Percentiles rank a stretch among this genome's conserved stretches.
Evolutionary conservation across 495 filamentous ascomycete genomes (phyloP).

Genomic region (Penicillium silybi): DNA sequence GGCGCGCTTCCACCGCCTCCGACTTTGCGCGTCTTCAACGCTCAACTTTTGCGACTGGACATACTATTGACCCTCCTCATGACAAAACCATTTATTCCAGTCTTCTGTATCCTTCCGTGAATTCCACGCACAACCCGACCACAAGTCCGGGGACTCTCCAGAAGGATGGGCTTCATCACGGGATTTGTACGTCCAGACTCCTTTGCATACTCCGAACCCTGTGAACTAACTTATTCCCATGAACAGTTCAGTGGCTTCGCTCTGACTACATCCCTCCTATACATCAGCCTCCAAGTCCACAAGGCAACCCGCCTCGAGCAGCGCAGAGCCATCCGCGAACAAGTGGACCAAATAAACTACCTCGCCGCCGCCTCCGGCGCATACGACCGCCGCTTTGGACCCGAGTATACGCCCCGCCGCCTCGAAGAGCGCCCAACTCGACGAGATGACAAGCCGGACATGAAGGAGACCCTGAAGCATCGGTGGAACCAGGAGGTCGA

Average conservation of each 20-base stretch:
- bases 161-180: slow-evolving; percentile 67
- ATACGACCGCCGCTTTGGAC: slow-evolving; percentile 38
- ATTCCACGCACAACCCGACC: not conserved
- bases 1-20: slow-evolving; percentile 35
- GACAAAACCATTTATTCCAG: not conserved
- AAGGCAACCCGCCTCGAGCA: slow-evolving; percentile 66
- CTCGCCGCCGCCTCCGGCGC: slow-evolving; percentile 46
- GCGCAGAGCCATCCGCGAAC: slow-evolving; percentile 65
- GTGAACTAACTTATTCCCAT: not conserved
- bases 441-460: slow-evolving; percentile 35
- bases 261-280: slow-evolving; percentile 76
- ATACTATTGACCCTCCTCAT: not conserved
- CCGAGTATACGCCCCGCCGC: slow-evolving; percentile 27
- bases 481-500: slow-evolving; percentile 76
- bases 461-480: slow-evolving; percentile 68
- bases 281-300: slow-evolving; percentile 74
- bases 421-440: slow-evolving; percentile 19
- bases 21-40: slow-evolving; percentile 14
- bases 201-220: not conserved
- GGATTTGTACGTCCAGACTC: slow-evolving; percentile 69
- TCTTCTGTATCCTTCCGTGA: no score
- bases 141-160: not conserved
- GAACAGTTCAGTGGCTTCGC: slow-evolving; percentile 71
- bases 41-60: not conserved
- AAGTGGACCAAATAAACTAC: slow-evolving; percentile 57